Conservation (phyloP, 2,329 filamentous ascomycete genomes). For the Helotiales sp. region DNA sequence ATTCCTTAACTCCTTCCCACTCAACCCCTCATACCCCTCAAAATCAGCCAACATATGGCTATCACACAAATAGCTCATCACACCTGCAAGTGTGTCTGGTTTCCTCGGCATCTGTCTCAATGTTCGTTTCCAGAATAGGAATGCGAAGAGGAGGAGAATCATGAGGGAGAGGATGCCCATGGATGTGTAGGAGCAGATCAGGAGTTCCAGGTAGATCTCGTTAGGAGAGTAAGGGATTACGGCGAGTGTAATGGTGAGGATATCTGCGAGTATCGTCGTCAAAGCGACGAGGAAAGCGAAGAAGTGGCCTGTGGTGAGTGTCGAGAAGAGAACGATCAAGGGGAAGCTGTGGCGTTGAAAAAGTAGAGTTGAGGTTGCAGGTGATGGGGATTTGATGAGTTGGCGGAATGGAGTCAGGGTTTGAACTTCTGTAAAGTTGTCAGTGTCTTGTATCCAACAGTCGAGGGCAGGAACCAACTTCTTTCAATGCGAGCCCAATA, state of each 20-base stretch:
- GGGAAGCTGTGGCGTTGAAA: background rate
- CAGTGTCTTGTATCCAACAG: too few relatives aligned
- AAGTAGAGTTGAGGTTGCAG: background rate
- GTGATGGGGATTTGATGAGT: background rate
- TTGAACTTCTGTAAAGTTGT: too few relatives aligned
- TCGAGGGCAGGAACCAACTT: too few relatives aligned
- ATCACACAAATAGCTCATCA: slow-evolving; percentile 1
- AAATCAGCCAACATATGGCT: background rate
- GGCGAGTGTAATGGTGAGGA: background rate
- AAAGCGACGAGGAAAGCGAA: background rate
- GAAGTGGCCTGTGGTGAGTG: background rate
- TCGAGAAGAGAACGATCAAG: background rate
- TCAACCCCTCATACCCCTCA: background rate
- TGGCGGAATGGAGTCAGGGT: background rate
- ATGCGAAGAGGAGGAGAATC: background rate
- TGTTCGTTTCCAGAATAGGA: background rate
- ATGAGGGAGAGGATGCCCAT: background rate
- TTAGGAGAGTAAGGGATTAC: background rate
- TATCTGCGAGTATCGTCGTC: background rate
- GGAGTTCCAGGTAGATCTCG: background rate
- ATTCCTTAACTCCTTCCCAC: background rate
- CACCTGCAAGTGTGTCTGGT: background rate
- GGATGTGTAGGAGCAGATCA: background rate
- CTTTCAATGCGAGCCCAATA: too few relatives aligned
- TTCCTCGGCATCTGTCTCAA: background rate